These are phyloP conservation scores for Neoarthrinium moseri DNA, from an alignment of 2,329 filamentous ascomycete genomes.

Conservation along the genomic window DNA sequence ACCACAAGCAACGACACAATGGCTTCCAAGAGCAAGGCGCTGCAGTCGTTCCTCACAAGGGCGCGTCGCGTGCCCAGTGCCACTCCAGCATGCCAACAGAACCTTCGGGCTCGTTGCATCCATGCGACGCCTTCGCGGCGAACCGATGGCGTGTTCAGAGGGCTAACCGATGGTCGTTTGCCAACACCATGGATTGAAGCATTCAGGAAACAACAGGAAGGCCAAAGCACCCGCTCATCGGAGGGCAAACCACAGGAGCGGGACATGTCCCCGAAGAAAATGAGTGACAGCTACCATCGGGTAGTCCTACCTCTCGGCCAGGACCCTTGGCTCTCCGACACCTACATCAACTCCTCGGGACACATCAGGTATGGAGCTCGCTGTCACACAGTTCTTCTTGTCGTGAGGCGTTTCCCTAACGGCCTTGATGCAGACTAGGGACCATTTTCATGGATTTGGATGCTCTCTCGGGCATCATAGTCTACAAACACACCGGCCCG, in stretches of 20 bases:
- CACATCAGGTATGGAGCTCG: conserved; percentile 59
- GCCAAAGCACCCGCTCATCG: conserved; percentile 22
- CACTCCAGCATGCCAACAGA: background rate
- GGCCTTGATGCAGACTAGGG: conserved; percentile 50
- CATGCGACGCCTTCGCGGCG: conserved; percentile 18
- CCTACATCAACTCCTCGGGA: conserved; percentile 73
- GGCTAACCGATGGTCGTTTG: conserved; percentile 31
- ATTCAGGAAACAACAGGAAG: conserved; percentile 52
- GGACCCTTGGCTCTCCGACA: conserved; percentile 76
- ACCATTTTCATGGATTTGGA: conserved; percentile 80
- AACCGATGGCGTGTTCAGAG: conserved; percentile 37
- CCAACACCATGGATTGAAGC: conserved; percentile 69
- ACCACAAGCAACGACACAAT: background rate
- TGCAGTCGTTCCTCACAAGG: background rate
- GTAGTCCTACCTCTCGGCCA: conserved; percentile 68
- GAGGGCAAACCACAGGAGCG: conserved; percentile 37
- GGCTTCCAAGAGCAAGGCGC: background rate
- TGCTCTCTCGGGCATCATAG: conserved; percentile 72
- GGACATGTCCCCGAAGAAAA: conserved; percentile 63
- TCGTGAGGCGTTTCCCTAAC: too few relatives aligned
- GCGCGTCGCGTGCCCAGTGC: background rate
- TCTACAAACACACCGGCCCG: conserved; percentile 66
- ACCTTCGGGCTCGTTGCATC: conserved; percentile 17
- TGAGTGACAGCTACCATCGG: conserved; percentile 69
- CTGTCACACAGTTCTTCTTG: background rate